Conservation (phyloP, 2,329 filamentous ascomycete genomes). For the Akanthomyces dipterigenus region DNA sequence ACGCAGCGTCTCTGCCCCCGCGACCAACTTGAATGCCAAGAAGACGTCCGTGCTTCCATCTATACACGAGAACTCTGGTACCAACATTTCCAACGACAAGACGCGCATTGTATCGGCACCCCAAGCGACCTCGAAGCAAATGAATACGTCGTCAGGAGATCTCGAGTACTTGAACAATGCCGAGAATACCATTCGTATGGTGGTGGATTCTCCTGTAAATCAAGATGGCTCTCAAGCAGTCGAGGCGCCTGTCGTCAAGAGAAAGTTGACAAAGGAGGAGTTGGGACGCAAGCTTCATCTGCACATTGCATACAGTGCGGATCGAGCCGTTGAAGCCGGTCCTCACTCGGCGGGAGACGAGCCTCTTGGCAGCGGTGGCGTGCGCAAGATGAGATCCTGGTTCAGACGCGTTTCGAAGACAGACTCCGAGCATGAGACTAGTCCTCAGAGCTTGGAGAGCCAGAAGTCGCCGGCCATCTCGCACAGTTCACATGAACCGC, state of each 20-base stretch:
- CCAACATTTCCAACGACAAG: constrained; percentile 26
- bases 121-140: constrained; percentile 24
- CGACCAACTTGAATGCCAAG: constrained; percentile 34
- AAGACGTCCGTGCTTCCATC: constrained; percentile 37
- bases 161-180: constrained; percentile 40
- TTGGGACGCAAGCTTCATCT: constrained; percentile 17
- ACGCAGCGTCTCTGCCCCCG: constrained; percentile 45
- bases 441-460: constrained; percentile 9
- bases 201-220: constrained; percentile 37
- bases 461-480: constrained; percentile 13
- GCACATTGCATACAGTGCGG: constrained; percentile 14
- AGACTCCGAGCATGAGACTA: constrained; percentile 4
- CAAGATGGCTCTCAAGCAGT: constrained; percentile 28
- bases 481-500: constrained; percentile 20
- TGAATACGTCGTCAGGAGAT: constrained; percentile 27
- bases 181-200: constrained; percentile 48
- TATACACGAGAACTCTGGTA: constrained; percentile 37
- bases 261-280: constrained; percentile 25
- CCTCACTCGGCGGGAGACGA: constrained; percentile 16
- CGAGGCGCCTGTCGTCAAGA: constrained; percentile 35
- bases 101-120: constrained; percentile 42
- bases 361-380: constrained; percentile 15
- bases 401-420: constrained; percentile 42
- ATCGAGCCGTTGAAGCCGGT: constrained; percentile 15
- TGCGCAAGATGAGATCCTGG: constrained; percentile 45